Evolutionary conservation across 2,329 filamentous ascomycete genomes (phyloP), one percentile per base, ranked within the genome.

Genomic region (Ophiostoma triangulosporum): DNA sequence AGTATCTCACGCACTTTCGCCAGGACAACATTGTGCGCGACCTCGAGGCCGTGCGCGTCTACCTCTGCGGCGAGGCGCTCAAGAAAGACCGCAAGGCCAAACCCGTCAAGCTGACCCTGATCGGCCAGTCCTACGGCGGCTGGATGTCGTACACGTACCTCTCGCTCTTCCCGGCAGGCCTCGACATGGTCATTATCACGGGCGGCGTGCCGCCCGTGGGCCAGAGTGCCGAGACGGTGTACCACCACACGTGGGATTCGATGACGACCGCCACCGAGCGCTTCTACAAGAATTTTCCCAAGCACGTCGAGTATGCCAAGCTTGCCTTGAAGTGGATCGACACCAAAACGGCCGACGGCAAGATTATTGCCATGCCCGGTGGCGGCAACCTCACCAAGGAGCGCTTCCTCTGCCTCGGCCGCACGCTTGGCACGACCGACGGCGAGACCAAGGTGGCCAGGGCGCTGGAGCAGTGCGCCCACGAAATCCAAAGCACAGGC

Each of bases 1-100:
- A 33, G 2, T n/a, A 31, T 8, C 24, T 58, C 24, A 1, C n/a
- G 3, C 38, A 76, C 15, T 87, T 86, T 65, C 74, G 84, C 15
- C 84, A 84, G 4, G 84, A 88, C 62, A 84, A 74, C 60, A 88
- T 88, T 55, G 83, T 88, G 6, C 74, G 75, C 48, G 85, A 89
- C 60, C 84, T 83, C 54, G 85, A 89, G 62, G 82, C 83, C 3
- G 74, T 89, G 14, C 73, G 85, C 1, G 71, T 77, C 56, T 74
- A 71, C 8, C 66, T 88, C 45, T 80, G 75, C 0, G 68, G 67
- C 4, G 4, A 31, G 0, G 2, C 29, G 2, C 8, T 15, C 5
- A 11, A 12, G 20, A 62, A 82, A 80, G 64, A 87, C 82, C 82
- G 79, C 73, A 31, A 70, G 86, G 29, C 74, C n/a, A 6, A 9